phyloP scores from a whole-genome alignment of 148 eudicot species.

The Camellia japonica region DNA sequence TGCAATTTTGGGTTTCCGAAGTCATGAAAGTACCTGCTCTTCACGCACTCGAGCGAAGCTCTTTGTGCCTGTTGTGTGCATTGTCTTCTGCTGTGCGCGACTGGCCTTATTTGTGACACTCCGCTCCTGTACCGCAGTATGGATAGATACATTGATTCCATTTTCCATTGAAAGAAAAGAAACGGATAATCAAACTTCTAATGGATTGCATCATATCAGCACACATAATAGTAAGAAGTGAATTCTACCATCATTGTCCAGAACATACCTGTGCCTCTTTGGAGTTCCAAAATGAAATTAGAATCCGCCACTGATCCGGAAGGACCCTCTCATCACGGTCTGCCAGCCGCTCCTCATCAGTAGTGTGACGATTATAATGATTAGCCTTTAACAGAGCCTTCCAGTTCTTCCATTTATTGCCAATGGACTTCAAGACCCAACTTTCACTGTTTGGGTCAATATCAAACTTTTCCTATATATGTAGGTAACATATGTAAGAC shows the following conservation, averaged over 20 bases:
- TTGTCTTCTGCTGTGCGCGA: conserved; percentile 23
- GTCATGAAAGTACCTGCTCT: conserved; percentile 28
- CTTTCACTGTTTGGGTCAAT: conserved; percentile 31
- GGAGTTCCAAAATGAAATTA: conserved; percentile 37
- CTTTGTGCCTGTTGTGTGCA: conserved; percentile 38
- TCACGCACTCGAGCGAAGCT: conserved; percentile 44
- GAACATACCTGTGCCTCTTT: conserved; percentile 25
- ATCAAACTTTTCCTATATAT: conserved; percentile 31
- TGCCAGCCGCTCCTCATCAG: conserved; percentile 40
- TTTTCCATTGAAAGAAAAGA: background rate
- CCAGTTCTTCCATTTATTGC: conserved; percentile 36
- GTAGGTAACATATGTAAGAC: background rate
- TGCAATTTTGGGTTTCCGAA: background rate
- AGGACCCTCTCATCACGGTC: conserved; percentile 48
- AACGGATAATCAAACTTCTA: conserved; percentile 1
- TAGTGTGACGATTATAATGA: conserved; percentile 30
- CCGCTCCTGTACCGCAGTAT: conserved; percentile 16
- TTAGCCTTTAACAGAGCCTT: conserved; percentile 27
- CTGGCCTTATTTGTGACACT: conserved; percentile 28
- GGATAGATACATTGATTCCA: background rate
- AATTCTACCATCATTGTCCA: background rate
- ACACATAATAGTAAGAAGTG: conserved; percentile 11
- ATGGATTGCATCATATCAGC: background rate
- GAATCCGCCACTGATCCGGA: conserved; percentile 42
- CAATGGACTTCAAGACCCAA: conserved; percentile 37